phyloP scores from a whole-genome alignment of 495 filamentous ascomycete genomes.

The Neurospora africana region DNA sequence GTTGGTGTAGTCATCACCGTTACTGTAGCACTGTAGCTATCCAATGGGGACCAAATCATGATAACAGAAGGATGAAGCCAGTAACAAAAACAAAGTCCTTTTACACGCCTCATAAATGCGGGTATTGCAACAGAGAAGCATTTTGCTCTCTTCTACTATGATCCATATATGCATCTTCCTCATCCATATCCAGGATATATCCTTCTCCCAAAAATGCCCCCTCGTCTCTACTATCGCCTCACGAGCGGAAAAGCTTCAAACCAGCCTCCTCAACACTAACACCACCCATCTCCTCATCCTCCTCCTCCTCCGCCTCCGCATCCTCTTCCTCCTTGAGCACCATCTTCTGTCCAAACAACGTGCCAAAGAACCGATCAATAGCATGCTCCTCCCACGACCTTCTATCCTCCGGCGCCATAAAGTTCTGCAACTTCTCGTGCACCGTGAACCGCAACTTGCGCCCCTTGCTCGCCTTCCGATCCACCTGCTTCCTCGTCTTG shows the following conservation, averaged over 20 bases:
- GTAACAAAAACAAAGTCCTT: background rate
- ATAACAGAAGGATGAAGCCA: background rate
- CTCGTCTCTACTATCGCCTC: background rate
- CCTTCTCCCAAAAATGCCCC: too few species aligned
- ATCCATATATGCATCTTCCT: background rate
- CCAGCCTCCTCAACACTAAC: constrained; percentile 53
- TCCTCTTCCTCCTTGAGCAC: constrained; percentile 58
- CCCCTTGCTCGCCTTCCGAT: constrained; percentile 92
- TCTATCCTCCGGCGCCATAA: constrained; percentile 88
- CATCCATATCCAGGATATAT: background rate
- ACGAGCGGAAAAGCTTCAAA: constrained; percentile 63
- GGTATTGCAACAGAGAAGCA: background rate
- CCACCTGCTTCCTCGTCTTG: constrained; percentile 71
- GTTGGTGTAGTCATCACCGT: background rate
- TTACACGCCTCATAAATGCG: background rate
- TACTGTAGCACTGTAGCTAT: background rate
- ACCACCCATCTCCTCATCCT: constrained; percentile 45
- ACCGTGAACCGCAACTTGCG: constrained; percentile 87
- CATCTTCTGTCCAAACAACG: constrained; percentile 72
- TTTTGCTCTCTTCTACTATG: background rate
- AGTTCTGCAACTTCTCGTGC: constrained; percentile 95
- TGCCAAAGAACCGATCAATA: constrained; percentile 78
- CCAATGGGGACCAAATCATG: background rate
- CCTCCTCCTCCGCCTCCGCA: constrained; percentile 30
- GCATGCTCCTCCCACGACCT: constrained; percentile 65